Evolutionary conservation across 2,329 filamentous ascomycete species (phyloP), one percentile per base, ranked within the genome.

Genomic region (Clonostachys rhizophaga): DNA sequence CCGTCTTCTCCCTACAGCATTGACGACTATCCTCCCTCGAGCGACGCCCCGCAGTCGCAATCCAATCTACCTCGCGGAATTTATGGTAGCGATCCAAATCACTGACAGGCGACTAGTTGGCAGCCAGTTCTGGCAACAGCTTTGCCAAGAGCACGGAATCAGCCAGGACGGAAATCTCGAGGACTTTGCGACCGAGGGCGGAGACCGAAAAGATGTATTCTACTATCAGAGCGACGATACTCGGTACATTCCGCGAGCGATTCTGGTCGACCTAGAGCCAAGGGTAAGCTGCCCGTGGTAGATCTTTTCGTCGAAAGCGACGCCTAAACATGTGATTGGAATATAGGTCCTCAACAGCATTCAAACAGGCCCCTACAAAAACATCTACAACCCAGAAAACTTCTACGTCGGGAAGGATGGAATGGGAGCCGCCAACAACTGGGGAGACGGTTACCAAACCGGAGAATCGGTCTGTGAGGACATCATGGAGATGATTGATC

Each of bases 181-280:
- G 65, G 91, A 96, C 67, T 96, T 96, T 73, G 94, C 94, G 62
- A 96, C 91, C 44, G 94, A 97, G 68, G 94, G 94, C 62, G 91
- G 92, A 55, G 94, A 99, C 71, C 86, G 94, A 58, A 99, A 99
- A 68, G 94, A 99, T 70, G 94, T 99, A 51, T 97, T 97, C 73
- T 97, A 96, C 79, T 99, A 97, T 74, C 92, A 95, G 78, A 97
- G 91, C 63, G 94, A 99, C 75, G 94, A 99, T 65, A 99, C 94
- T 49, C 83, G 94, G 72, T 99, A 99, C 69, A 97, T 99, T 55
- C 94, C 94, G 11, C 83, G 94, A 63, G 92, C 94, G 43, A 97
- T 99, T 58, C 75, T 99, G 45, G 87, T 99, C 53, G 94, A 99
- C 65, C 76, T 99, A 37, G 94, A 99, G 69, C 94, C 94, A 20